Base-by-base conservation (phyloP, 225 moss, liverwort and hornwort genomes). In the Takakia lepidozioides region DNA sequence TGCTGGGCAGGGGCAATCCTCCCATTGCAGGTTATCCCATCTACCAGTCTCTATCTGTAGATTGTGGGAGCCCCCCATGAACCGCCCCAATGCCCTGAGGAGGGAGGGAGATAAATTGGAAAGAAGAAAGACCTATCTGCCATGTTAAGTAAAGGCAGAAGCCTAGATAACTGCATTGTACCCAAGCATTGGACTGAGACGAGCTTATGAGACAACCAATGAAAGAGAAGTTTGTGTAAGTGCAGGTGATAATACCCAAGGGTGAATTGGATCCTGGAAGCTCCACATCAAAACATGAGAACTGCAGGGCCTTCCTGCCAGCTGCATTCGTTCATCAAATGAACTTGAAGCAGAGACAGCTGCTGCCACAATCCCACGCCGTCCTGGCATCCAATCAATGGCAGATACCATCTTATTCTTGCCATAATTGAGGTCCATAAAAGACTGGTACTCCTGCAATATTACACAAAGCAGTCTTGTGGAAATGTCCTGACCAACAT, bases 361-460 rank as follows among this genome's bases (percentile, higher is more conserved):
- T 14, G 77, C 76, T 46, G 93, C 93, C 42, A 95, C 43, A 32
- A 89, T 82, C 3, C 80, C 82, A 37, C 61, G 60, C 55, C 80
- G 77, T 5, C 86, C 86, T 27, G 89, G 89, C 93, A 89, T 95
- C 89, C 86, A 95, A 53, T 95, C 93, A 46, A 89, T 74, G 19
- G 89, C 86, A 3, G 89, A 82, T 0, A 95, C 86, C 93, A 95
- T 95, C 54, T 95, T 95, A 19, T 59, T 75, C 43, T 84, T 86
- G 2, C 93, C 83, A 59, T 86, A 89, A 9, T 80, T 69, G 13
- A 89, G 79, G 46, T 84, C 84, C 48, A 72, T 82, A 36, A 89
- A 87, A 10, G 86, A 84, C 64, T 86, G 84, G 25, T 74, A 84
- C 34, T 95, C 93, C 93, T 89, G 65, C 41, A 61, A 37, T 22